Evolutionary conservation across 1,284 basidiomycete genomes (phyloP).

Genomic region (Heterobasidion irregulare): DNA sequence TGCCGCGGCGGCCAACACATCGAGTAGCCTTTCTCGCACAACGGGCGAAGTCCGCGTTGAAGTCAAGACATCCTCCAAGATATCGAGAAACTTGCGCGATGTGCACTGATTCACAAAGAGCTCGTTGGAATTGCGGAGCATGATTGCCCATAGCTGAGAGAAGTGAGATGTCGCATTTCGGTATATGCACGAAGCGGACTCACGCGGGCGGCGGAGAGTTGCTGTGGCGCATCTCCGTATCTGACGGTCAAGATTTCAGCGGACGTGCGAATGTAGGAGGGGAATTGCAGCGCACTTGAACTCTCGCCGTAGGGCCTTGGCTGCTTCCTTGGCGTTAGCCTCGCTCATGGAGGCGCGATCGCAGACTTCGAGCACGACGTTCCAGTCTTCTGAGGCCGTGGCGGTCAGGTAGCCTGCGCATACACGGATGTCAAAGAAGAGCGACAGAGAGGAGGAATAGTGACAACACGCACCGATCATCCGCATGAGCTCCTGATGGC

Average conservation of each 20-base stretch:
- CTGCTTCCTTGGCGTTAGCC: constrained; percentile 63
- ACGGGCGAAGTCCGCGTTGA: constrained; percentile 58
- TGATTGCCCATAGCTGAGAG: constrained; percentile 71
- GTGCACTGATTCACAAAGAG: constrained; percentile 59
- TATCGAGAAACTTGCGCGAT: constrained; percentile 70
- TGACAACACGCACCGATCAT: constrained; percentile 49
- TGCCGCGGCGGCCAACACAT: constrained; percentile 66
- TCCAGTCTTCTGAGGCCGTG: constrained; percentile 71
- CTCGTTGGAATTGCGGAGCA: constrained; percentile 65
- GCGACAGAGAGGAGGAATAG: not conserved
- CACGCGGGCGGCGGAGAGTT: constrained; percentile 65
- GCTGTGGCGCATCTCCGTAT: constrained; percentile 62
- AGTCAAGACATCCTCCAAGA: constrained; percentile 57
- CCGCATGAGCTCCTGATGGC: constrained; percentile 14
- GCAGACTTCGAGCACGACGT: constrained; percentile 69
- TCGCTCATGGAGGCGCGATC: constrained; percentile 64
- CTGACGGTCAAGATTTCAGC: constrained; percentile 22
- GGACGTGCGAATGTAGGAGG: constrained; percentile 2
- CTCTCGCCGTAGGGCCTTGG: constrained; percentile 63
- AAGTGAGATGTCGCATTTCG: constrained; percentile 1
- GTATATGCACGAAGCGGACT: constrained; percentile 16
- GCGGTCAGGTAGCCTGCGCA: constrained; percentile 61
- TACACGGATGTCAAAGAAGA: not conserved
- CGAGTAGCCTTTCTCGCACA: constrained; percentile 61
- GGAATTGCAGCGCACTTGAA: constrained; percentile 48